These are phyloP conservation scores for Tranzscheliella williamsii DNA, from an alignment of 1,284 basidiomycete species.

Conservation along the genomic window DNA sequence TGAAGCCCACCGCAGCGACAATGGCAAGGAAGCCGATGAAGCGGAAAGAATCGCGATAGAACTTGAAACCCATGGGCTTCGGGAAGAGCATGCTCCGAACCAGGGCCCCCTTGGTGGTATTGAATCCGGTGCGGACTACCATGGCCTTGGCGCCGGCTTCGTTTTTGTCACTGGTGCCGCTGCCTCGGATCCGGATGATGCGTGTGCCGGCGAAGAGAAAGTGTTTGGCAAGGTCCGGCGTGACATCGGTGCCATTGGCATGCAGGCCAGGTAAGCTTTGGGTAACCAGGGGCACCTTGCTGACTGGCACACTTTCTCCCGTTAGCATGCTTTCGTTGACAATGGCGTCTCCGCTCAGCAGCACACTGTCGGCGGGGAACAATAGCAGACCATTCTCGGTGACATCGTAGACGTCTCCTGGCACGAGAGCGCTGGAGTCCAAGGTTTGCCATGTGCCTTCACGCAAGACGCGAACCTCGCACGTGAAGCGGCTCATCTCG, in stretches of 20 bases:
- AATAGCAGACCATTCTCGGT: constrained; percentile 74
- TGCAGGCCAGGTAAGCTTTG: constrained; percentile 40
- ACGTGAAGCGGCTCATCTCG: constrained; percentile 92
- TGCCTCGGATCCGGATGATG: constrained; percentile 79
- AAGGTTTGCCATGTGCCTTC: constrained; percentile 66
- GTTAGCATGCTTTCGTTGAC: constrained; percentile 99
- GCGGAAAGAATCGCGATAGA: constrained; percentile 94
- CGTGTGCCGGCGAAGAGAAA: constrained; percentile 92
- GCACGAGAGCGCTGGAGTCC: constrained; percentile 81
- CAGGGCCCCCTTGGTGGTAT: constrained; percentile 95
- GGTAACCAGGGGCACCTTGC: constrained; percentile 71
- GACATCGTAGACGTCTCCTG: constrained; percentile 90
- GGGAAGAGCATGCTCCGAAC: constrained; percentile 98
- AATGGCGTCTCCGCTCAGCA: constrained; percentile 92
- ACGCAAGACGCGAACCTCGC: constrained; percentile 74
- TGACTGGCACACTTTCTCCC: constrained; percentile 91
- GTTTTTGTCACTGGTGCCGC: constrained; percentile 60
- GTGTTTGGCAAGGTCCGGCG: constrained; percentile 75
- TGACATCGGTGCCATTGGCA: constrained; percentile 63
- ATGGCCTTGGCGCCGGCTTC: constrained; percentile 72
- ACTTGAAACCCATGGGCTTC: constrained; percentile 90
- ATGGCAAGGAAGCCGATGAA: constrained; percentile 91
- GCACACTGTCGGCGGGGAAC: constrained; percentile 87
- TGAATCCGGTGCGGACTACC: constrained; percentile 92
- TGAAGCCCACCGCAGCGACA: constrained; percentile 77